Evolutionary conservation across 257 asterid species (phyloP).

Genomic region (Fraxinus excelsior): DNA sequence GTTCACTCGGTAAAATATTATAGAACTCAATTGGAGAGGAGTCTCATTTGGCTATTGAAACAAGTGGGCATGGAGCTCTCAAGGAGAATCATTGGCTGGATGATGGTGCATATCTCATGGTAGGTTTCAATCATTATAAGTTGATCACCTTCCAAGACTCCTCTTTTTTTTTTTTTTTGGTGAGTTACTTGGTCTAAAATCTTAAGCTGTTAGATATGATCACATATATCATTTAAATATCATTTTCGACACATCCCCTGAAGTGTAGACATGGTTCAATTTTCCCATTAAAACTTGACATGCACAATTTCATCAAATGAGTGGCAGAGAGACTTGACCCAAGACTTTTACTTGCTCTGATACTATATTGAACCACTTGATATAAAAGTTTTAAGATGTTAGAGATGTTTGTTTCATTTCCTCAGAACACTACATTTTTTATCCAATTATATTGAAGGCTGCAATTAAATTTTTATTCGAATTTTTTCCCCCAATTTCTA

Average conservation of each 20-base stretch:
- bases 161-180: neutral
- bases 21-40: conserved; percentile 90
- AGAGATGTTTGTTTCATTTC: neutral
- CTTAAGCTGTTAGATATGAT: neutral
- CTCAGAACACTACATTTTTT: neutral
- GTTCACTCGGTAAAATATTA: conserved; percentile 26
- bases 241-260: neutral
- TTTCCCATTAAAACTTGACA: neutral
- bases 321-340: neutral
- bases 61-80: conserved; percentile 99
- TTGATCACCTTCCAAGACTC: neutral
- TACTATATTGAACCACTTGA: neutral
- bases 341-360: neutral
- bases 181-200: neutral
- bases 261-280: neutral
- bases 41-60: conserved; percentile 96
- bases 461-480: conserved; percentile 4
- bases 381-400: no score
- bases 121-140: conserved; percentile 31
- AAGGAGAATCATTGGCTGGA: conserved; percentile 99
- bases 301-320: neutral
- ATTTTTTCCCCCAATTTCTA: conserved; percentile 14
- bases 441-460: neutral
- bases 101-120: conserved; percentile 99
- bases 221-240: neutral